These are phyloP conservation scores for Lactarius quietus DNA, from an alignment of 768 basidiomycete species.

Conservation along the genomic window DNA sequence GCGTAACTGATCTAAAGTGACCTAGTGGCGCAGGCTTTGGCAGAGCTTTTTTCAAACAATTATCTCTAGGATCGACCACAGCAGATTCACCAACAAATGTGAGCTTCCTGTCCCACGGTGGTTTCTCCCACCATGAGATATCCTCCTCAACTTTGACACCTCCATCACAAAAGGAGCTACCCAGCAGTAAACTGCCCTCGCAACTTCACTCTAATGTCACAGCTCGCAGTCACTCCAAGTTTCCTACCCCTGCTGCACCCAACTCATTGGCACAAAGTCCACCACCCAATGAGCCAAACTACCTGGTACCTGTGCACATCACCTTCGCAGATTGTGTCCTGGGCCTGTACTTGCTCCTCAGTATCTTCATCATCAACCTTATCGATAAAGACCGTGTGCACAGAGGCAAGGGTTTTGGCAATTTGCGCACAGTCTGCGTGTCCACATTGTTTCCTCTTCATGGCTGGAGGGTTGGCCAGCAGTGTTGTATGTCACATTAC, in stretches of 20 bases:
- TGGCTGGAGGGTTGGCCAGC: too few relatives aligned
- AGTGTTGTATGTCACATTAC: too few relatives aligned
- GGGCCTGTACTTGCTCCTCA: too few relatives aligned
- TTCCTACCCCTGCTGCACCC: conserved; percentile 19
- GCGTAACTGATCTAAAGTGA: conserved; percentile 51
- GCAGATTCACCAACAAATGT: conserved; percentile 33
- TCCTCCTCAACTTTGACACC: conserved; percentile 9
- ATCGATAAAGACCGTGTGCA: too few relatives aligned
- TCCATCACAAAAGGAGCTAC: conserved; percentile 17
- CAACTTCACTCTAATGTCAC: conserved; percentile 30
- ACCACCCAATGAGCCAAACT: too few relatives aligned
- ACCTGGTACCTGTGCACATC: too few relatives aligned
- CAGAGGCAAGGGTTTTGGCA: too few relatives aligned
- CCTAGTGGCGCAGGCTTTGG: conserved; percentile 49
- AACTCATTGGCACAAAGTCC: conserved; percentile 32
- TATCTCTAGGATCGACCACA: conserved; percentile 66
- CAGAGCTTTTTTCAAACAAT: conserved; percentile 44
- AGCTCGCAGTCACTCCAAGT: conserved; percentile 29
- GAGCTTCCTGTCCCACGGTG: conserved; percentile 18
- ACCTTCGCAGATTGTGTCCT: too few relatives aligned
- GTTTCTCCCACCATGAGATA: conserved; percentile 15
- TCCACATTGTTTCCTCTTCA: too few relatives aligned
- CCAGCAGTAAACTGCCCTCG: conserved; percentile 15
- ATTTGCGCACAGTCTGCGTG: too few relatives aligned
- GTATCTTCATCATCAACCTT: too few relatives aligned